Evolutionary conservation across 2,329 filamentous ascomycete species (phyloP).

Genomic region (Penicillium sp.): DNA sequence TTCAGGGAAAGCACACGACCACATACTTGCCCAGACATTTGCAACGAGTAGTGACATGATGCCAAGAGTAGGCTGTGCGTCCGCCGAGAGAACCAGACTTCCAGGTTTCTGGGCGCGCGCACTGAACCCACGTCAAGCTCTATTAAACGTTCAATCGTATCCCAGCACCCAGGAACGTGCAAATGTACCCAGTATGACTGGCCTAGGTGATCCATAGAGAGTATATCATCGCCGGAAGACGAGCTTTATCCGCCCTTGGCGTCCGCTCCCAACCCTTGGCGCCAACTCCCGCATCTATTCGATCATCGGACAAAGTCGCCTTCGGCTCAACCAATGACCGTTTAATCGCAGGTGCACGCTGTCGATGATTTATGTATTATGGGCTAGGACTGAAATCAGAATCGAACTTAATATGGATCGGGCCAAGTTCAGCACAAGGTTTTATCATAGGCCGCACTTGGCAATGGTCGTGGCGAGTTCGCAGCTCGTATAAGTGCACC

Average conservation of each 20-base stretch:
- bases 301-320: neutral
- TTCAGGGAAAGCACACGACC: neutral
- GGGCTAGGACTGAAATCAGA: neutral
- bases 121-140: neutral
- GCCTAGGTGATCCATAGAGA: neutral
- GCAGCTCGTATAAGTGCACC: conserved; percentile 3
- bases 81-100: conserved; percentile 6
- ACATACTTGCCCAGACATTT: neutral
- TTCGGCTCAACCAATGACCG: neutral
- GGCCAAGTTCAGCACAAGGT: neutral
- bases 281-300: neutral
- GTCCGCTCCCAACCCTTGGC: conserved; percentile 8
- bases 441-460: conserved; percentile 7
- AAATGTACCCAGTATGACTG: neutral
- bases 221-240: neutral
- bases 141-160: conserved; percentile 8
- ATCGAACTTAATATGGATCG: neutral
- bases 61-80: conserved; percentile 10
- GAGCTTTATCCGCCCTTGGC: conserved; percentile 14
- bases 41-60: neutral
- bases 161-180: conserved; percentile 6
- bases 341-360: neutral
- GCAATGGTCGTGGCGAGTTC: neutral
- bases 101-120: conserved; percentile 8
- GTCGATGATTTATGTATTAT: neutral